Base-by-base conservation (phyloP, 306 rosid genomes). In the Gleditsia sinensis region DNA sequence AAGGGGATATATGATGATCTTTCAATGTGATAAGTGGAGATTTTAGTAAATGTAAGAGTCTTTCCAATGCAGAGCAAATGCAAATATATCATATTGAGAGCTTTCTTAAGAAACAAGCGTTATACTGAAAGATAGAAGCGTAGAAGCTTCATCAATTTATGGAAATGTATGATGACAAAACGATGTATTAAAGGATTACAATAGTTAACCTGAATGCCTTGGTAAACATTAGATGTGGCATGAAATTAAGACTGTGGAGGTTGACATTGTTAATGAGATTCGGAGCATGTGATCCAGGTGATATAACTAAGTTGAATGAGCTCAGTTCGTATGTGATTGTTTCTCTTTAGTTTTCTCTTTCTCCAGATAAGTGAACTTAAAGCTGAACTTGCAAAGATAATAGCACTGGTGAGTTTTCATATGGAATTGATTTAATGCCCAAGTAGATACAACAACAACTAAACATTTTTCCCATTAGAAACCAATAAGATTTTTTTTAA, bases 341-440 rank as follows among this genome's bases (percentile, higher is more conserved):
- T 33, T 62, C 30, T 9, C 12, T 20, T 36, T 62, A 10, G 9
- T 36, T 36, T 39, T 39, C 69, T 39, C 39, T 21, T 63, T 6
- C 8, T 40, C 34, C 33, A 25, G 21, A 33, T 65, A 42, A 24
- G 19, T 65, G 37, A 7, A 24, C 8, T 23, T 21, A 10, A 40
- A 65, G 9, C 46, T 32, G 27, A 11, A 20, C 17, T 20, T 21
- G 25, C 46, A 60, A 4, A 17, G 6, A 21, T 56, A 56, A 21
- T 6, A 28, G 7, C 16, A 16, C 5, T 25, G 25, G 69, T 45
- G 65, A 65, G 74, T 56, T 50, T 64, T 34, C 19, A 27, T 28
- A 55, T 60, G 59, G 59, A 60, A 43, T n/a, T 68, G 53, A 10
- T 25, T 51, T 39, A 65, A 27, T 58, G 66, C 55, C 55, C 67